phyloP scores from a whole-genome alignment of 164 flowering plant species.

The Vitis vinifera region DNA sequence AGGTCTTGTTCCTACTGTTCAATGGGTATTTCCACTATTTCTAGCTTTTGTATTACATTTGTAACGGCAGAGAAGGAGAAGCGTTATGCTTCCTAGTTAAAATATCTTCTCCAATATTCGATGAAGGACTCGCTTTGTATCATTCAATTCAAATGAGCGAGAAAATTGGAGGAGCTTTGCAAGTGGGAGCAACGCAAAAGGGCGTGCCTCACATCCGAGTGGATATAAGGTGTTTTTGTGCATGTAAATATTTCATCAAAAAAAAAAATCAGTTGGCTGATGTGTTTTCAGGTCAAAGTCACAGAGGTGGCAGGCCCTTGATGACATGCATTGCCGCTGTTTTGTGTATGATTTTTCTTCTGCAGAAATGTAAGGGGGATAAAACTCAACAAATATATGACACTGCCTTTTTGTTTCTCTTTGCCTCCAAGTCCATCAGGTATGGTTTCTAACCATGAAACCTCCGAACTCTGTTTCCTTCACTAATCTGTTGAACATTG shows the following conservation, averaged over 20 bases:
- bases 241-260: constrained; percentile 54
- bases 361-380: constrained; percentile 15
- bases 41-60: constrained; percentile 29
- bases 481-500: no score
- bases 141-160: constrained; percentile 9
- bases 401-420: constrained; percentile 13
- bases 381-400: constrained; percentile 8
- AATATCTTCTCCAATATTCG: constrained; percentile 17
- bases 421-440: background rate
- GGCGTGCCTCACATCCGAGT: constrained; percentile 33
- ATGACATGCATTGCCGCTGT: constrained; percentile 38
- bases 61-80: constrained; percentile 13
- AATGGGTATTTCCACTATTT: constrained; percentile 29
- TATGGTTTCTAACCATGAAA: background rate
- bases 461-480: no score
- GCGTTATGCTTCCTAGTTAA: constrained; percentile 11
- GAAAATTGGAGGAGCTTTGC: constrained; percentile 22
- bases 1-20: constrained; percentile 17
- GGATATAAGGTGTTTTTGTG: constrained; percentile 38
- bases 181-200: constrained; percentile 26
- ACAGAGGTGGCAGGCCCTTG: constrained; percentile 69
- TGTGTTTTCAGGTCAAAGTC: constrained; percentile 70
- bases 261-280: constrained; percentile 29
- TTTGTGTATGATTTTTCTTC: constrained; percentile 32
- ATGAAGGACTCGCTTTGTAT: constrained; percentile 4